A percentile compares a stretch with the other conserved stretches of the same genome.
Conservation (phyloP, 2,329 filamentous ascomycete genomes). For the Ophiostoma ulmi region DNA sequence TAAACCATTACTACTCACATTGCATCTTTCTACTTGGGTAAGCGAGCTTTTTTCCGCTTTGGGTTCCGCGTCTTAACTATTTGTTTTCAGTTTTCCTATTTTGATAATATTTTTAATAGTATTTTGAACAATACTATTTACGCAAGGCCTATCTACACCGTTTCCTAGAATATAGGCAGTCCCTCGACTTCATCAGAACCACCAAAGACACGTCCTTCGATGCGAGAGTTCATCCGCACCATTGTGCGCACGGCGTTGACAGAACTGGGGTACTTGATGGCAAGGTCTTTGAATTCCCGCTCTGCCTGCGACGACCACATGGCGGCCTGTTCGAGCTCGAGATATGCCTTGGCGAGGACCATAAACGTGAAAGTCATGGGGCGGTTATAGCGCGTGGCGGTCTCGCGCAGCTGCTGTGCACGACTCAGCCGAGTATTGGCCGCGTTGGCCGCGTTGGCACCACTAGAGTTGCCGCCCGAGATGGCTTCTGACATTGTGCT, state of each 20-base stretch:
- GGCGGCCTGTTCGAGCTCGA: conserved; percentile 44
- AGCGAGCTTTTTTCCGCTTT: no score
- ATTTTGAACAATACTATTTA: neutral
- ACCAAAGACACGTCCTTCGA: conserved; percentile 30
- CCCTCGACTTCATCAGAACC: neutral
- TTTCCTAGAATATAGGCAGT: neutral
- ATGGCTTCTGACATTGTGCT: neutral
- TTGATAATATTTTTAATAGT: neutral
- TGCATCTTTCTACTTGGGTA: no score
- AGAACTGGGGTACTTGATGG: conserved; percentile 39
- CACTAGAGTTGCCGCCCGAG: neutral
- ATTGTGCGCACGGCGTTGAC: conserved; percentile 38
- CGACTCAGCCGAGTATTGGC: conserved; percentile 20
- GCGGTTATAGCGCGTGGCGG: conserved; percentile 37
- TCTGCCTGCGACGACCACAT: conserved; percentile 47
- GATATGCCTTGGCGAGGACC: conserved; percentile 46
- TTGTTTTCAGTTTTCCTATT: no score
- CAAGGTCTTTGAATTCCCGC: conserved; percentile 38
- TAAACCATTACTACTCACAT: neutral
- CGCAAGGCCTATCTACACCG: neutral
- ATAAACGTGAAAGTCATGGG: conserved; percentile 45
- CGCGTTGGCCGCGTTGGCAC: neutral
- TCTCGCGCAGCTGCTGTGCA: conserved; percentile 36
- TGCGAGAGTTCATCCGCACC: conserved; percentile 26
- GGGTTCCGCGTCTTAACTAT: no score